These are phyloP conservation scores for Podaxis pistillaris DNA, from an alignment of 768 basidiomycete species.

Conservation along the genomic window DNA sequence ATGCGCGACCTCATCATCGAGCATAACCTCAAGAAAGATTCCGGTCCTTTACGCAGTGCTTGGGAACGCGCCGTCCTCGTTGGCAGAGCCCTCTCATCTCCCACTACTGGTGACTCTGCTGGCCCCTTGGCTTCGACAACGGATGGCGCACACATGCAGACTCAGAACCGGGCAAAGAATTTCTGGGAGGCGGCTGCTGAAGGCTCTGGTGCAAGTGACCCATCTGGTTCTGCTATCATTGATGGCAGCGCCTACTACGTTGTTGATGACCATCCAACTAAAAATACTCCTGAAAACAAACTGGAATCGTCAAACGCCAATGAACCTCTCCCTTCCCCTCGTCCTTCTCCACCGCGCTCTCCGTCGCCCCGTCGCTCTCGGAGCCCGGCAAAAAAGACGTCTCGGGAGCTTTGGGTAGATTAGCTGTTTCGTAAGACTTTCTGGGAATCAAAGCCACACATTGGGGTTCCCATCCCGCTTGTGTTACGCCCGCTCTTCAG, in stretches of 20 bases:
- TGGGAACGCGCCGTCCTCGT: constrained; percentile 44
- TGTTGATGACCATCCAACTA: not conserved
- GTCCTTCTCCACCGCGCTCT: constrained; percentile 10
- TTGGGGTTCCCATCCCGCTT: too few relatives aligned
- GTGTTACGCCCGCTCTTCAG: too few relatives aligned
- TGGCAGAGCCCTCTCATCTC: constrained; percentile 16
- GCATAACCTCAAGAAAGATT: constrained; percentile 53
- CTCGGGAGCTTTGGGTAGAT: constrained; percentile 1
- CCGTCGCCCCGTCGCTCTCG: not conserved
- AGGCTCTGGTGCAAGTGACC: not conserved
- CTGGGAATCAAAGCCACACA: too few relatives aligned
- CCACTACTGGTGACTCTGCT: not conserved
- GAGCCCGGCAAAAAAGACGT: not conserved
- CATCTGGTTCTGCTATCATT: constrained; percentile 1
- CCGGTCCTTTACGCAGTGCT: constrained; percentile 52
- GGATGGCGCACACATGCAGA: not conserved
- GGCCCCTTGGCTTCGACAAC: not conserved
- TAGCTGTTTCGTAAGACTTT: not conserved
- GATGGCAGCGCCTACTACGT: constrained; percentile 13
- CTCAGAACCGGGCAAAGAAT: constrained; percentile 11
- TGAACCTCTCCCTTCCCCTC: constrained; percentile 10
- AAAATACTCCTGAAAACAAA: not conserved
- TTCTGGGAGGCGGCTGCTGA: constrained; percentile 18
- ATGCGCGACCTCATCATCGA: constrained; percentile 71
- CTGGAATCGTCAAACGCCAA: not conserved